Evolutionary conservation across 2,329 filamentous ascomycete genomes (phyloP).

Genomic region (Fusarium nematophilum): DNA sequence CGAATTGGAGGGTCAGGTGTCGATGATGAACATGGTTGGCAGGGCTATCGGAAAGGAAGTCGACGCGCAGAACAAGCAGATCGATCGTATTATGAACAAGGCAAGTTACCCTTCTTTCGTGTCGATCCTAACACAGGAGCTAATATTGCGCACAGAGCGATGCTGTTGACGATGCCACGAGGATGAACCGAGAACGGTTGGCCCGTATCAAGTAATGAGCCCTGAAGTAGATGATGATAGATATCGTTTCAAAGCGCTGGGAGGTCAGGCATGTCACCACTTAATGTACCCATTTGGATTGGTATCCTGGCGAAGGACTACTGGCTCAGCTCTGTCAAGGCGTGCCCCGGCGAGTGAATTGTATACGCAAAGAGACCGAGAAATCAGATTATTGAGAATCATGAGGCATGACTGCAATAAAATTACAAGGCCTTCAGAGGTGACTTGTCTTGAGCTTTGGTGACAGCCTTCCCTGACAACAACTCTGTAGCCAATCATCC

Average conservation of each 20-base stretch:
- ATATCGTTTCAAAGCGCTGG: constrained; percentile 2
- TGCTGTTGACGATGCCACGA: constrained; percentile 82
- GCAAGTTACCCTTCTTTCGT: constrained; percentile 55
- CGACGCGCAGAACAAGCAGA: constrained; percentile 78
- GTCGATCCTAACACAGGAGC: constrained; percentile 12
- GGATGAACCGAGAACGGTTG: constrained; percentile 79
- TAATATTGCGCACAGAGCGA: constrained; percentile 72
- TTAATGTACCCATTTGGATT: constrained; percentile 18
- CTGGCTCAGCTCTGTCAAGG: constrained; percentile 3
- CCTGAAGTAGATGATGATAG: constrained; percentile 10
- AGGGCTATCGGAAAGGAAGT: constrained; percentile 80
- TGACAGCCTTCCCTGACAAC: background rate
- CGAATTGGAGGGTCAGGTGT: constrained; percentile 77
- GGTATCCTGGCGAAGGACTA: background rate
- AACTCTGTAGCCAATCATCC: too few species aligned
- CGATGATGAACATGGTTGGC: constrained; percentile 78
- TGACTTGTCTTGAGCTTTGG: background rate
- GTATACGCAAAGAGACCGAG: constrained; percentile 2
- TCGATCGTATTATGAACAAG: constrained; percentile 83
- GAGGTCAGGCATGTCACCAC: constrained; percentile 4
- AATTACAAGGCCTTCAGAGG: background rate
- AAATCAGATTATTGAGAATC: background rate
- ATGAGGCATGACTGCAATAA: constrained; percentile 10
- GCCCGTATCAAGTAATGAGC: constrained; percentile 65
- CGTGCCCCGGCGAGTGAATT: background rate